Base-by-base conservation (phyloP, 2,329 filamentous ascomycete genomes). In the Aspergillus costaricaensis region DNA sequence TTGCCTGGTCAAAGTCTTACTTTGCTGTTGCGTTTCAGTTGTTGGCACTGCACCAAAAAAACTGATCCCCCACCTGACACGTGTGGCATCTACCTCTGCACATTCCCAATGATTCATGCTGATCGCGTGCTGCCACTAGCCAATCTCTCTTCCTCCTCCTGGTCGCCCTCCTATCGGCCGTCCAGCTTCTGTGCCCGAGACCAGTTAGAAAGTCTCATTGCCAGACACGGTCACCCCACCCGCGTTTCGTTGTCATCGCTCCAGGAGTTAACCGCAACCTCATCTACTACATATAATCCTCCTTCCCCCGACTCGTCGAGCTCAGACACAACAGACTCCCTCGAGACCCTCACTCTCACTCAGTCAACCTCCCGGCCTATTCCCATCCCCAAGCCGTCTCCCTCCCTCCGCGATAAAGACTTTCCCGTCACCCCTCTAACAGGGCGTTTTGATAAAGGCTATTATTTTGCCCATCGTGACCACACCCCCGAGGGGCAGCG, bases 191-290 rank as follows among this genome's bases (percentile, higher is more conserved):
- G 63, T 32, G 68, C 73, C 62, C 69, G 70, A 61, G 70, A 75
- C 62, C 73, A 76, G 63, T 65, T 75, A n/a, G 74, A 75, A 61
- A 72, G 65, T 65, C 61, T 77, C 62, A 74, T 77, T 63, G 67
- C 69, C 61, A 74, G 71, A 65, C 73, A 76, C 73, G 74, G 73
- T 53, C 72, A 73, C 69, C 74, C 74, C 67, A 75, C 74, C 58
- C 73, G 72, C 41, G 71, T 76, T 38, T 76, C 73, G 21, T 65
- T 76, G 48, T 77, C 75, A 4, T 77, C 75, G 60, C 58, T 77
- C 57, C 69, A 74, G 48, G 74, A 74, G 63, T 64, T 77, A 55
- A 76, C 73, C 43, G 70, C 74, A 25, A 77, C 75, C 32, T 72
- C 71, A 2, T 76, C 75, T 43, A 69, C 75, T 43, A 69, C 72